phyloP scores from a whole-genome alignment of 1,284 basidiomycete genomes.

The Kalmanozyma brasiliensis region DNA sequence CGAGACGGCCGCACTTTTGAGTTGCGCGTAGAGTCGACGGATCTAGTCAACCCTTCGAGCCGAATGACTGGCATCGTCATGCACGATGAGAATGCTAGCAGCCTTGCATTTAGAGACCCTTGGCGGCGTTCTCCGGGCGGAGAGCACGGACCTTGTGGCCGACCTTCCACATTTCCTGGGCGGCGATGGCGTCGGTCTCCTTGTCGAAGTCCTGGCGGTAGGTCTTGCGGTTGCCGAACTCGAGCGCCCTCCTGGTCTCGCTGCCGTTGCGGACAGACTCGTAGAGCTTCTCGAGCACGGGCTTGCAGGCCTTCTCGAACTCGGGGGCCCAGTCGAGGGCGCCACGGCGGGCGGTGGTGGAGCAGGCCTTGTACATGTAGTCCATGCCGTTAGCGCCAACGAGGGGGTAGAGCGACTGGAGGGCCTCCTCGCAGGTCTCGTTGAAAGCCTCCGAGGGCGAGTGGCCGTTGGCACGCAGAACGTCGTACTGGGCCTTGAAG shows the following conservation, averaged over 20 bases:
- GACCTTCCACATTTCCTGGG: conserved; percentile 88
- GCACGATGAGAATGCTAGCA: no score
- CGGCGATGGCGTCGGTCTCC: conserved; percentile 94
- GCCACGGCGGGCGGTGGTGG: conserved; percentile 97
- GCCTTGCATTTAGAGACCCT: conserved; percentile 54
- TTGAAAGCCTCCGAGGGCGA: conserved; percentile 98
- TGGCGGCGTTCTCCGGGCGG: conserved; percentile 60
- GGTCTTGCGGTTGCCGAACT: conserved; percentile 91
- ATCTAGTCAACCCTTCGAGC: no score
- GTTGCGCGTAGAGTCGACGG: no score
- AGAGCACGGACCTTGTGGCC: conserved; percentile 64
- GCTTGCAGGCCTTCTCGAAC: conserved; percentile 91
- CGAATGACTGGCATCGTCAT: no score
- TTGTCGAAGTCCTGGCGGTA: conserved; percentile 93
- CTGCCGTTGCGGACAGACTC: conserved; percentile 92
- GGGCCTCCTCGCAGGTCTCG: conserved; percentile 96
- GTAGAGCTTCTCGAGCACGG: conserved; percentile 94
- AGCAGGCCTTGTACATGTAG: conserved; percentile 96
- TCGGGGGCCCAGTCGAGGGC: conserved; percentile 99
- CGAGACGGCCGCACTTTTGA: neutral
- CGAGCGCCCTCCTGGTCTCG: conserved; percentile 95
- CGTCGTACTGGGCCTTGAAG: conserved; percentile 99
- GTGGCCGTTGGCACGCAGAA: conserved; percentile 98
- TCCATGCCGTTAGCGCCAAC: conserved; percentile 98
- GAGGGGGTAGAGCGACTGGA: conserved; percentile 96